A percentile compares a stretch with the other conserved stretches of the same genome.
Conservation (phyloP, 148 eudicot species). For the Vaccinium darrowii region DNA sequence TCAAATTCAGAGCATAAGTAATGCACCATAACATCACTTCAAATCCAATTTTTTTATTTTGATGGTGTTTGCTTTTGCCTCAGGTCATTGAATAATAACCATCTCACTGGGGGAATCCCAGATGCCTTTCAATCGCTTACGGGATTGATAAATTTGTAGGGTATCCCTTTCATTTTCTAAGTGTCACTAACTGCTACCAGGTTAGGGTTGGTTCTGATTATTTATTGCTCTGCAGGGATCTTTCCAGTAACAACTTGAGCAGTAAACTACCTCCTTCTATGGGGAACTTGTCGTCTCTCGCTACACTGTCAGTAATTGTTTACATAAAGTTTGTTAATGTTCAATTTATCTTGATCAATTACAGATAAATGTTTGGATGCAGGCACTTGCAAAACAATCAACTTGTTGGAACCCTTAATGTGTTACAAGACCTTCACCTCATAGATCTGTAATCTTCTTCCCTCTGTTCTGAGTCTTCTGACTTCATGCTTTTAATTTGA, state of each 20-base stretch:
- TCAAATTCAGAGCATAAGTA: not conserved
- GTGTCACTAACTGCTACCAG: conserved; percentile 7
- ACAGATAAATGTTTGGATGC: conserved; percentile 20
- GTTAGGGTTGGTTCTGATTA: not conserved
- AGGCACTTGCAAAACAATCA: conserved; percentile 88
- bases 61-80: not conserved
- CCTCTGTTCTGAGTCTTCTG: not conserved
- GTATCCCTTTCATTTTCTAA: not conserved
- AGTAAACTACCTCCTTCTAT: conserved; percentile 84
- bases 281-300: conserved; percentile 61
- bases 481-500: not conserved
- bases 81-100: conserved; percentile 72
- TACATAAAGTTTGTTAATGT: not conserved
- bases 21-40: not conserved
- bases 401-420: conserved; percentile 65
- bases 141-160: conserved; percentile 71
- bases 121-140: conserved; percentile 66
- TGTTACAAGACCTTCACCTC: conserved; percentile 79
- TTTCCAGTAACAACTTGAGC: conserved; percentile 69
- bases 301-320: conserved; percentile 63
- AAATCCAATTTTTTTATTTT: not conserved
- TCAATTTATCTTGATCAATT: conserved; percentile 1
- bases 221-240: conserved; percentile 58
- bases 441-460: conserved; percentile 52
- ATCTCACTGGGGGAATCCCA: conserved; percentile 70